Evolutionary conservation across 192 early-diverging fungal species (phyloP).

Genomic region (Neocallimastix lanati): DNA sequence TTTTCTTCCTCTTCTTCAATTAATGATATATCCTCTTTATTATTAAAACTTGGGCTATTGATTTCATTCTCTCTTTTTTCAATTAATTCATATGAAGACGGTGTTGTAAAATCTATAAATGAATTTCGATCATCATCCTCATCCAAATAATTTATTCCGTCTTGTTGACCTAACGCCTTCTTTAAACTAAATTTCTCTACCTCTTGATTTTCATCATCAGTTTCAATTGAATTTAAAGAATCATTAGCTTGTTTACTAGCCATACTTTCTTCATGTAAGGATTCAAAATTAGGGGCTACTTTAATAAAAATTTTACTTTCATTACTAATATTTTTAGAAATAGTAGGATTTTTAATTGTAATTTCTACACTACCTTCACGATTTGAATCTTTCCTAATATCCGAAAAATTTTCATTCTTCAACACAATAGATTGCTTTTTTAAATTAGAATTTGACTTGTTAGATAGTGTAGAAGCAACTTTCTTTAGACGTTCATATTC

Average conservation of each 20-base stretch:
- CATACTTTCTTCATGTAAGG: not conserved
- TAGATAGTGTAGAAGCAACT: not conserved
- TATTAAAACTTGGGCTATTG: not conserved
- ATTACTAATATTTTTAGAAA: not conserved
- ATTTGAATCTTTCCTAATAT: not conserved
- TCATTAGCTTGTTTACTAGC: not conserved
- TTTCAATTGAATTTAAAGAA: not conserved
- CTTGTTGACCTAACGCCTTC: not conserved
- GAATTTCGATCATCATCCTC: not conserved
- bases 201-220: not conserved
- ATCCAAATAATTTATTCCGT: not conserved
- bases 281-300: not conserved
- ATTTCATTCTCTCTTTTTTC: not conserved
- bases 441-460: not conserved
- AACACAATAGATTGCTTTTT: not conserved
- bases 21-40: not conserved
- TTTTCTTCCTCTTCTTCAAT: not conserved
- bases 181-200: not conserved
- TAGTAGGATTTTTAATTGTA: not conserved
- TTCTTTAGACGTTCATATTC: not conserved
- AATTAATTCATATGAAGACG: not conserved
- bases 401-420: not conserved
- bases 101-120: not conserved
- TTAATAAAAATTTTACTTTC: not conserved
- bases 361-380: not conserved